phyloP scores from a whole-genome alignment of 2,329 filamentous ascomycete genomes.

The Sporothrix protearum region DNA sequence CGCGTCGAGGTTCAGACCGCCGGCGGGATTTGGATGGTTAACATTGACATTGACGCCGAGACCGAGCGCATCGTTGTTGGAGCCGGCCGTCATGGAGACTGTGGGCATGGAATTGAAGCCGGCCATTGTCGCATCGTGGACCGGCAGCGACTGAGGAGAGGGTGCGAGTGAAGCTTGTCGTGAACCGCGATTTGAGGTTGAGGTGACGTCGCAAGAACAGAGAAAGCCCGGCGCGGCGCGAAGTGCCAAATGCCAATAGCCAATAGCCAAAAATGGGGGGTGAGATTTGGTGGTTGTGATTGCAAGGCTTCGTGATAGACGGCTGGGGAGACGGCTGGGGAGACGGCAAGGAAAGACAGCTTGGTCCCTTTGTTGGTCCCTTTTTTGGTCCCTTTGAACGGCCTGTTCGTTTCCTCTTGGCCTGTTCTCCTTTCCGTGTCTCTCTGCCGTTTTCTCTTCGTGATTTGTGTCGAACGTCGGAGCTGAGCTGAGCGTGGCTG shows the following conservation, averaged over 20 bases:
- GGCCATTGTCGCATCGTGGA: slow-evolving; percentile 44
- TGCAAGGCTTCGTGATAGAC: background rate
- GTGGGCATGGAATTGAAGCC: slow-evolving; percentile 56
- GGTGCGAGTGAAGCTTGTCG: background rate
- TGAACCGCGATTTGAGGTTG: background rate
- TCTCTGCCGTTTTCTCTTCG: background rate
- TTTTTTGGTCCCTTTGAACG: slow-evolving; percentile 4
- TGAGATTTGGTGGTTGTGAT: background rate
- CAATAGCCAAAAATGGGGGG: background rate
- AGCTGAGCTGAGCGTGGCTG: background rate
- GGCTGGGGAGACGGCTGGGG: background rate
- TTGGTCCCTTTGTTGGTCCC: slow-evolving; percentile 8
- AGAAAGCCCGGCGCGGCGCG: background rate
- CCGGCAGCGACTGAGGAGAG: background rate
- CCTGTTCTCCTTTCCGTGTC: background rate
- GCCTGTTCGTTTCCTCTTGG: background rate
- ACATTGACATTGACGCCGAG: slow-evolving; percentile 43
- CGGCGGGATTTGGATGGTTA: slow-evolving; percentile 33
- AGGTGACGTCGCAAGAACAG: background rate
- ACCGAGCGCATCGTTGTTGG: slow-evolving; percentile 45
- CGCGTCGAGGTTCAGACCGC: slow-evolving; percentile 44
- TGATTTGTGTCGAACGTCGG: background rate
- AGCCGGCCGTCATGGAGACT: slow-evolving; percentile 44
- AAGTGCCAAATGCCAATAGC: background rate
- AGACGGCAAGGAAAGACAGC: background rate